Base-by-base conservation (phyloP, 75 land plant species). In the Cunninghamia lanceolata region DNA sequence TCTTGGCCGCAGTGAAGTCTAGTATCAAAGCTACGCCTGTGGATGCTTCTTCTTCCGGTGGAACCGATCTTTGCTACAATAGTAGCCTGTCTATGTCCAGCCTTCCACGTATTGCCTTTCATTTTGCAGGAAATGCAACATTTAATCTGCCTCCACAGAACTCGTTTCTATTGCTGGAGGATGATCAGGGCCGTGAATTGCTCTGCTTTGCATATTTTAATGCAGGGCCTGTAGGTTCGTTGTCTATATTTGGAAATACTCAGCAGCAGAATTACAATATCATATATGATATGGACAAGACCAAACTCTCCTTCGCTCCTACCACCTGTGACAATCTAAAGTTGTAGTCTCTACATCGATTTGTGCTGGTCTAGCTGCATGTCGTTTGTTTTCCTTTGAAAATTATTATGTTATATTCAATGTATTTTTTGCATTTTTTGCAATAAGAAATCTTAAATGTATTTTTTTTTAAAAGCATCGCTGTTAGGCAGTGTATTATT, bases 251-350 rank as follows among this genome's bases (percentile, higher is more conserved):
- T 11, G 47, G 47, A 17, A 28, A 79, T 42, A 6, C 25, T 79
- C 46, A 42, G 30, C 82, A 79, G 13, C 82, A 43, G 46, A 79
- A 79, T 42, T 79, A 25, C 82, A 40, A 79, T 28, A 79, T 79
- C 10, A 8, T 28, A 3, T 79, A 25, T 11, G 82, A 79, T 79
- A 21, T 79, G 3, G 11, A 13, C 32, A 25, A 25, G 3, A 79
- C 21, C n/a, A 28, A 39, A 10, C 46, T 79, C 3, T 28, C 28
- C 2, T 79, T 79, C 43, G 30, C 47, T 43, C 82, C 9, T 19
- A 25, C 47, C 2, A 10, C 5, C 42, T 79, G 46, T 19, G 53
- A 14, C 53, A 50, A 50, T 50, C 15, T 7, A 43, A 6, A 7
- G 0, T 0, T 43, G 46, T 43, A 43, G 46, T 43, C 7, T 43